Evolutionary conservation across 202 grass and related monocot species (phyloP), one percentile per base, ranked within the genome.

Genomic region (Brachypodium distachyon): DNA sequence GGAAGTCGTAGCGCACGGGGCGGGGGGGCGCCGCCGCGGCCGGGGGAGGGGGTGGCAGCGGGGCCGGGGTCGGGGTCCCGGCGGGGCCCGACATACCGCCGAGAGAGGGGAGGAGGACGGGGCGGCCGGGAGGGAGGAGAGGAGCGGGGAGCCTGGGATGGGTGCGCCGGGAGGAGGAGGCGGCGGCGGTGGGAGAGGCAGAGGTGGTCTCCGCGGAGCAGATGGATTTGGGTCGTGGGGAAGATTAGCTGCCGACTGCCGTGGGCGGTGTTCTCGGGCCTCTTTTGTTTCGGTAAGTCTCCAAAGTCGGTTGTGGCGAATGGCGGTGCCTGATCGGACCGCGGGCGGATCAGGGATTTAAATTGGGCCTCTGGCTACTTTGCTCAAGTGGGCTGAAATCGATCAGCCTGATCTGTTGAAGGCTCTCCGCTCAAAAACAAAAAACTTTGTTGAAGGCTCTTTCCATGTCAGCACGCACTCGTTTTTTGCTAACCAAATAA

Each of bases 1-100:
- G 89, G 81, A 97, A 94, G 0, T 94, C 94, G 64, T 97, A 90
- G 42, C 87, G 82, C 60, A 77, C 74, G 9, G 94, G 86, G 4
- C 79, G 88, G 2, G 88, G 18, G 9, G 84, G 40, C 46, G 65
- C 78, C 22, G 84, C 71, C 55, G 65, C 51, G 22, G 81, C 82
- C 6, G 83, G 88, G 0, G 86, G 23, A 12, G 90, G 82, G 8
- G 14, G 17, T 1, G 82, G 80, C 11, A 23, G 69, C 23, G 82
- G 76, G 50, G 79, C 69, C 10, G 65, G 81, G 21, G 64, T 73
- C 23, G 82, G 76, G 50, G 79, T 74, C 10, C 59, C 76, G 21
- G 64, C 77, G 7, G 83, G 73, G 12, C 47, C 83, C 60, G 46
- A 55, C 92, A 83, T 92, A 64, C 7, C 92, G 53, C 62, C 87